Base-by-base conservation (phyloP, 768 basidiomycete species). In the Serpula lacrymans region DNA sequence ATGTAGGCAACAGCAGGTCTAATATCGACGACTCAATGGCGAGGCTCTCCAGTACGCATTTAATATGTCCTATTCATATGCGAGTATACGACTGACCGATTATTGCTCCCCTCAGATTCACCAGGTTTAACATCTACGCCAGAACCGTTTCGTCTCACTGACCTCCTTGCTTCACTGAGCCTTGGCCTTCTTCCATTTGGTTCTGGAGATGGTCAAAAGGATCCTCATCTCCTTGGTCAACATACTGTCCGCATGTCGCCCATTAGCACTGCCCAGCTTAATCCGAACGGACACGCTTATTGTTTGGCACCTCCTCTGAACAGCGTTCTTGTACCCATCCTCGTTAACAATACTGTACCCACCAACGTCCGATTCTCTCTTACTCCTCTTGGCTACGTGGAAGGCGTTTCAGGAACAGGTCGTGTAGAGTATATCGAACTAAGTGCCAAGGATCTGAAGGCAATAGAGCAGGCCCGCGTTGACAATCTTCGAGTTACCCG, bases 241-340 rank as follows among this genome's bases (percentile, higher is more conserved):
- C 90, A 94, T 55, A 93, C 90, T 1, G 85, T 98, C 37, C 81
- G 86, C 48, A 84, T 94, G 76, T 89, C 91, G 0, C 93, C 93
- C 8, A 91, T 90, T 52, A 90, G 92, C 58, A 96, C 93, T 2
- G 94, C 93, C 4, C 82, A 84, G 16, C 70, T 98, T 31, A 94
- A 95, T 51, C 90, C 89, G 9, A 71, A 83, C 43, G 71, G 65
- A 11, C 70, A 78, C 37, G 80, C 79, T 3, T 93, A 83, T 58
- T 95, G 91, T 52, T 70, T 94, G 14, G 69, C 84, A 2, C 59
- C 70, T 8, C 64, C 72, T 32, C 62, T 65, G 6, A 69, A 72
- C 38, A 67, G 68, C 31, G 76, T 87, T 22, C 74, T 90, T 39
- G 67, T 96, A 34, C 94, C 94, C 1, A 64, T 96, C 24, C 71